Evolutionary conservation across 176 grass and related monocot species (phyloP).

Genomic region (Saccharum spontaneum): DNA sequence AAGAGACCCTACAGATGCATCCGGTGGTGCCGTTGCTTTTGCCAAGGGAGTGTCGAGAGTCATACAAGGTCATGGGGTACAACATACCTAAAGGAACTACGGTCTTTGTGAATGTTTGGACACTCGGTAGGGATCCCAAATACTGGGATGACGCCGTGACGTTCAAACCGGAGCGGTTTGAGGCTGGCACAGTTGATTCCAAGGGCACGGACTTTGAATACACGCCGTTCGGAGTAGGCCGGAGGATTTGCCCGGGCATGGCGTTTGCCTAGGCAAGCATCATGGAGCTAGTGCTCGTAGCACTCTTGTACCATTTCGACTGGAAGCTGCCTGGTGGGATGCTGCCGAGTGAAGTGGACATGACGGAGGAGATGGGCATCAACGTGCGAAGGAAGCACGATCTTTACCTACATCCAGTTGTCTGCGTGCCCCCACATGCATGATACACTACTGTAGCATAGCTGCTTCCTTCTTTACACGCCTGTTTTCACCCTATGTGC

Average conservation of each 20-base stretch:
- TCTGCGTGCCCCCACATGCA: background rate
- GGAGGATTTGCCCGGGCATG: conserved; percentile 28
- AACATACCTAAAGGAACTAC: background rate
- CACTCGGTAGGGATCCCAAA: conserved; percentile 3
- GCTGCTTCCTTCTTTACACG: too few relatives aligned
- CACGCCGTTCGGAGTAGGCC: background rate
- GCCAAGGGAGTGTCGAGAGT: background rate
- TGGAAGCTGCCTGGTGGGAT: conserved; percentile 1
- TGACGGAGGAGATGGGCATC: conserved; percentile 16
- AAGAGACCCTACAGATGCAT: conserved; percentile 9
- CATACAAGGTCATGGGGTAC: conserved; percentile 11
- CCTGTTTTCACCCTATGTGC: too few relatives aligned
- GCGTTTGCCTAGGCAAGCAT: background rate
- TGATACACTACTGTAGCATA: too few relatives aligned
- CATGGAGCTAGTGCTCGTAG: conserved; percentile 1
- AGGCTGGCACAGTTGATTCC: background rate
- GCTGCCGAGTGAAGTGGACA: background rate
- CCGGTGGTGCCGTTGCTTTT: background rate
- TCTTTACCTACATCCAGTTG: background rate
- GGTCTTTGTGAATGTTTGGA: background rate
- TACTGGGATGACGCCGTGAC: background rate
- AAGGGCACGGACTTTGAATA: conserved; percentile 22
- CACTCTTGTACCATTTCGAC: conserved; percentile 25
- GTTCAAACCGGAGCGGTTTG: conserved; percentile 15
- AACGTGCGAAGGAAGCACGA: background rate